Evolutionary conservation across 2,329 filamentous ascomycete genomes (phyloP), one percentile per base, ranked within the genome.

Genomic region (Fusarium chlamydosporum): DNA sequence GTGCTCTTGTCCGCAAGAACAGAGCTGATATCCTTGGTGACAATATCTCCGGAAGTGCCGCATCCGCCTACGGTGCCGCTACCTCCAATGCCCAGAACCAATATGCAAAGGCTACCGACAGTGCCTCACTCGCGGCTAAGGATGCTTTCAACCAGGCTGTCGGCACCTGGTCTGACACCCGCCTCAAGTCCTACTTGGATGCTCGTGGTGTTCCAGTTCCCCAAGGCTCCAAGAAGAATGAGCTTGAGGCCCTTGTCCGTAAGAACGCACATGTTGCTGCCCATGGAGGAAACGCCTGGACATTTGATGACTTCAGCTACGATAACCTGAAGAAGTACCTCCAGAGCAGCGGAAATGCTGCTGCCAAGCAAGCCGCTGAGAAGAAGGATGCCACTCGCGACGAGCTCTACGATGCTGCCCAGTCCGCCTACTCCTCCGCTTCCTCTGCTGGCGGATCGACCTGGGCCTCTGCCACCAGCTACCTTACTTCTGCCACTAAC

Each of bases 1-100:
- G 96, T 54, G 94, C 95, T 54, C 87, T 98, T 66, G 91, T 95
- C 68, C 93, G 95, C 77, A 96, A 96, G 85, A 88, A 97, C 81
- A 91, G 92, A 61, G 90, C 91, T 61, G 83, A 89, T 61, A 83
- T 95, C 45, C 83, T 90, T 18, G 90, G 89, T 63, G 90, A 93
- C 74, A 92, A 86, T 51, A 79, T 87, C 13, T 79, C 83, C 11
- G 85, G 80, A 26, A 86, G 86, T 23, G 88, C 86, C 37, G 82
- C 86, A 29, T 88, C 87, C 23, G 85, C 86, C 7, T 89, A 86
- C 65, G 91, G 91, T 58, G 91, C 91, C 63, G 92, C 92, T 38
- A 93, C 91, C 15, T 89, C 89, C 47, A 91, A 85, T 64, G 93
- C 91, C 48, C 89, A 90, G 60, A 95, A 96, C 76, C 81, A 92